These are phyloP conservation scores for Domatiomyces globalis DNA, from an alignment of 2,329 filamentous ascomycete genomes.

Conservation along the genomic window DNA sequence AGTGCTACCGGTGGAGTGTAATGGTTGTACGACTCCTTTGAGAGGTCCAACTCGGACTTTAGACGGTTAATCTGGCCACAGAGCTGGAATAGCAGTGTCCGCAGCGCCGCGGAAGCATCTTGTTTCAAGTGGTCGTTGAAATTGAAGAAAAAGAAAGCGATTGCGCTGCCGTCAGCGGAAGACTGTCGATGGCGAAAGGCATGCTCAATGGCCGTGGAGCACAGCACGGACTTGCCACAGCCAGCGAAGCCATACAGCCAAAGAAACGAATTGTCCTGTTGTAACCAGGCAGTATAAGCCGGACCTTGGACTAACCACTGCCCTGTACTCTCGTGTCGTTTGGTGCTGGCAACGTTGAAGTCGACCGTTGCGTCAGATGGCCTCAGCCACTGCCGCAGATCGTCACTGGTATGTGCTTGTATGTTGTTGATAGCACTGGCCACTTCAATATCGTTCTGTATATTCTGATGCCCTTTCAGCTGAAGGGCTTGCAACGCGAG, in stretches of 20 bases:
- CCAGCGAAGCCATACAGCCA: slow-evolving; percentile 21
- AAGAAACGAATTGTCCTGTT: slow-evolving; percentile 17
- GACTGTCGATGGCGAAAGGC: slow-evolving; percentile 7
- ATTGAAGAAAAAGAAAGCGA: slow-evolving; percentile 18
- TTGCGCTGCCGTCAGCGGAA: slow-evolving; percentile 5
- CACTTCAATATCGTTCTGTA: too few species aligned
- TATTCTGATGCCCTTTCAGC: too few species aligned
- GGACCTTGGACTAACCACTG: slow-evolving; percentile 19
- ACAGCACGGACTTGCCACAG: slow-evolving; percentile 22
- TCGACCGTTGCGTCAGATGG: slow-evolving; percentile 25
- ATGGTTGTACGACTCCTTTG: slow-evolving; percentile 5
- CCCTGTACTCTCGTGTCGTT: slow-evolving; percentile 23
- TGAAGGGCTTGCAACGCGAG: too few species aligned
- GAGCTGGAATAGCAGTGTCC: slow-evolving; percentile 19
- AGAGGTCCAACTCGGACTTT: slow-evolving; percentile 9
- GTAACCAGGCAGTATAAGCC: slow-evolving; percentile 17
- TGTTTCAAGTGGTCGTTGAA: slow-evolving; percentile 20
- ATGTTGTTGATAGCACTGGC: too few species aligned
- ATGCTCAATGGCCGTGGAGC: slow-evolving; percentile 19
- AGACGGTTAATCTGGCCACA: slow-evolving; percentile 7
- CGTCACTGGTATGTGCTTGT: slow-evolving; percentile 14
- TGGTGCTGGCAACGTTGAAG: slow-evolving; percentile 22
- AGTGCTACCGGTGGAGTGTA: slow-evolving; percentile 6
- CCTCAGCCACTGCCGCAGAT: slow-evolving; percentile 23
- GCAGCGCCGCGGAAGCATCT: slow-evolving; percentile 15